These are phyloP conservation scores for Barnettozyma californica DNA, from an alignment of 805 yeast species.

Conservation along the genomic window DNA sequence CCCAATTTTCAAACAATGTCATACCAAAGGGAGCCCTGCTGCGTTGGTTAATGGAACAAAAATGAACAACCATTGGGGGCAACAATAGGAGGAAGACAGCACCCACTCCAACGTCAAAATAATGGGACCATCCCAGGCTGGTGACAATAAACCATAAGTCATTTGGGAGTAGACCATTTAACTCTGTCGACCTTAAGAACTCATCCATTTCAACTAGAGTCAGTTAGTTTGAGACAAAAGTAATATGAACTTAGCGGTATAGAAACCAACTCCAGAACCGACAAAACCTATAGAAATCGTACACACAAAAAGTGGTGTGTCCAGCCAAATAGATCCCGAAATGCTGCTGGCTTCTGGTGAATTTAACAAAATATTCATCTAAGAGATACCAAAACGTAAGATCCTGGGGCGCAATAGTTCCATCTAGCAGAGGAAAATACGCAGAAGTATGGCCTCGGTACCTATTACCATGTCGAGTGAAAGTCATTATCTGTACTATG, in stretches of 20 bases:
- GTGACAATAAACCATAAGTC: background rate
- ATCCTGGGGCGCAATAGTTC: background rate
- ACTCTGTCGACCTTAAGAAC: background rate
- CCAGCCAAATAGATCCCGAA: background rate
- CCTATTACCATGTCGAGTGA: background rate
- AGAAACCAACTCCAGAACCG: background rate
- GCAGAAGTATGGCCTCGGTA: background rate
- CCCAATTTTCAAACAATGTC: background rate
- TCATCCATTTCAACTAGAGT: background rate
- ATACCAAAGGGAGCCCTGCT: background rate
- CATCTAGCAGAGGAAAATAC: background rate
- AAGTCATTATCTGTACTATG: background rate
- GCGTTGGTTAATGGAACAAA: background rate
- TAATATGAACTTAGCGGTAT: background rate
- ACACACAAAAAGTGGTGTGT: background rate
- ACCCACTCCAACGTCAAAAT: background rate
- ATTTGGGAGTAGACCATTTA: background rate
- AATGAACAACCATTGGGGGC: background rate
- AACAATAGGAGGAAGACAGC: background rate
- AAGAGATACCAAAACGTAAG: background rate
- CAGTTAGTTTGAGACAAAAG: background rate
- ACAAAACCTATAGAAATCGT: background rate
- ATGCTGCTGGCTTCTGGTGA: background rate
- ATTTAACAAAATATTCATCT: background rate
- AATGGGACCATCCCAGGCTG: background rate